Evolutionary conservation across 2,329 filamentous ascomycete species (phyloP), one percentile per base, ranked within the genome.

Genomic region (Lecanoromycetidae sp.): DNA sequence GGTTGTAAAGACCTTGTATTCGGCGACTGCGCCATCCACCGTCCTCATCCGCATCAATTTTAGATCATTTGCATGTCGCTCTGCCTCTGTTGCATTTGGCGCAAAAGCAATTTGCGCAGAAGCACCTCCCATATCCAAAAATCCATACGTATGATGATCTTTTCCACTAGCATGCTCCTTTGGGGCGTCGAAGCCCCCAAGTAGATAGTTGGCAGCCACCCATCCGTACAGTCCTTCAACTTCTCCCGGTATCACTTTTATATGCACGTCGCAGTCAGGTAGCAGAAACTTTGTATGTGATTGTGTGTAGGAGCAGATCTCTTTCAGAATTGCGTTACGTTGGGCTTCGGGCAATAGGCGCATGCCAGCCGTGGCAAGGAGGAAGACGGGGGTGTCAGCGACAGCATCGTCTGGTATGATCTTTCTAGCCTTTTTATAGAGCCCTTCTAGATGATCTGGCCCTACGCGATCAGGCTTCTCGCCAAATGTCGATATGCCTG

Each of bases 61-160:
- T 46, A 98, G 68, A 60, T 96, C 87, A 52, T 95, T 76, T 0
- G 86, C 82, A 62, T 98, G 93, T 60, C 87, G 91, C 58, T 80
- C 76, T 1, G 87, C 81, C 63, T 98, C 91, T 1, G 91, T 96
- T 3, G 76, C 68, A 64, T 98, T 98, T 1, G 91, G 91, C 2
- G 88, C 90, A 63, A 98, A 98, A 0, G 93, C 91, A 59, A 98
- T 96, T 66, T 98, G 91, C 13, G 91, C 90, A 0, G 90, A 96
- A 22, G 91, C 91, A 43, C 91, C 91, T 41, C 91, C 91, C 93
- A 98, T 98, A 61, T 98, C 91, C 51, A 98, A 70, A 59, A 98
- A 98, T 0, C 91, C 91, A 63, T 96, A 98, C 0, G 91, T 98
- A 59, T 88, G 84, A 61, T 96, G 91, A 22, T 76, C 78, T 55